Conservation (phyloP, 352 stramenopile genomes). For the Globisporangium barbulae region DNA sequence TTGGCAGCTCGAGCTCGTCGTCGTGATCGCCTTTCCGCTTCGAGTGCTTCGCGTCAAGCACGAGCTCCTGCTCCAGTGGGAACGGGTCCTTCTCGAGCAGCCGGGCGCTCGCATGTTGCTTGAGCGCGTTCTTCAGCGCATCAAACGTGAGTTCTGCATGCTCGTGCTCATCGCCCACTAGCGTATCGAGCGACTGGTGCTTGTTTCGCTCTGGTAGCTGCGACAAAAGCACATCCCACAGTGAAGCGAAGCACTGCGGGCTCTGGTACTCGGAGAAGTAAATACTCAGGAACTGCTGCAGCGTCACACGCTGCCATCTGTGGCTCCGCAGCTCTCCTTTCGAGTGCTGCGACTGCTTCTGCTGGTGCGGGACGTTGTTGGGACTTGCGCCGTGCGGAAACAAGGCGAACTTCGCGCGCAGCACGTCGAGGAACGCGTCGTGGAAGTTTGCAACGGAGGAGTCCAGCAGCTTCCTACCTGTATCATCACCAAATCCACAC, state of each 20-base stretch:
- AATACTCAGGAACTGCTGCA: conserved; percentile 28
- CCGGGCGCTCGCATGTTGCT: conserved; percentile 31
- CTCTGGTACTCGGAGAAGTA: conserved; percentile 42
- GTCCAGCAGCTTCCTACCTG: conserved; percentile 9
- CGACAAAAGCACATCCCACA: conserved; percentile 19
- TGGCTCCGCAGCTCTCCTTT: neutral
- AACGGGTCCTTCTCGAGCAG: conserved; percentile 36
- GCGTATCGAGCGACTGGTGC: neutral
- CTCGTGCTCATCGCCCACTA: neutral
- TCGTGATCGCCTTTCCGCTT: conserved; percentile 10
- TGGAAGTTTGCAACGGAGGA: conserved; percentile 26
- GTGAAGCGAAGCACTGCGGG: conserved; percentile 21
- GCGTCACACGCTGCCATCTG: conserved; percentile 23
- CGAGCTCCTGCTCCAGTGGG: conserved; percentile 27
- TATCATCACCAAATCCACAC: neutral
- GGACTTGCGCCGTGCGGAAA: neutral
- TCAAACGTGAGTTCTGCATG: conserved; percentile 4
- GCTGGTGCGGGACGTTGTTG: neutral
- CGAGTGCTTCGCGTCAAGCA: conserved; percentile 2
- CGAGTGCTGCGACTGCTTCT: conserved; percentile 1
- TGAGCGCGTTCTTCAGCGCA: conserved; percentile 22
- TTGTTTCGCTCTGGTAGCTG: neutral
- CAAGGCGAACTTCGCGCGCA: conserved; percentile 26
- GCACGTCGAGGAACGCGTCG: conserved; percentile 33
- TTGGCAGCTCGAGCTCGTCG: conserved; percentile 21